Conservation (phyloP, 2,329 filamentous ascomycete genomes). For the Pyricularia sp. region DNA sequence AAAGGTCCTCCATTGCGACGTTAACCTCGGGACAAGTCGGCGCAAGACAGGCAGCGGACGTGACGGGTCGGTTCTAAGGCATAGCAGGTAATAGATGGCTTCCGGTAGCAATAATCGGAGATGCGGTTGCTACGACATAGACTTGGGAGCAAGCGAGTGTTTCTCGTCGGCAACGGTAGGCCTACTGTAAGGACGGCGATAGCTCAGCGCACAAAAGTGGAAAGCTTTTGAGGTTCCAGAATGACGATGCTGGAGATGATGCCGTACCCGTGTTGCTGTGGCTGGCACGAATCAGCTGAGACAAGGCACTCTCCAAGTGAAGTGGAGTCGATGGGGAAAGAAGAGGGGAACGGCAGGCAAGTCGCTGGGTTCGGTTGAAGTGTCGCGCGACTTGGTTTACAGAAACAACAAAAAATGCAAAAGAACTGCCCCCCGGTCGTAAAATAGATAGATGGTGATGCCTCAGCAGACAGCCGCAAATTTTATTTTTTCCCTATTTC, state of each 20-base stretch:
- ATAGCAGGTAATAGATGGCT: slow-evolving; percentile 1
- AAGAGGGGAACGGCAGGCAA: background rate
- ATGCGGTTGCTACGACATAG: background rate
- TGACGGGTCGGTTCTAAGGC: background rate
- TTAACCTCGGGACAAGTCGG: background rate
- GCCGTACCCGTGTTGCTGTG: background rate
- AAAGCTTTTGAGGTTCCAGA: background rate
- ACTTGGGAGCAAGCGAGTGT: background rate
- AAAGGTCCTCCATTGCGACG: slow-evolving; percentile 59
- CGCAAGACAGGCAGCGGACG: slow-evolving; percentile 2
- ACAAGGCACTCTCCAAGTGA: background rate
- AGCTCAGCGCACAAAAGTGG: background rate
- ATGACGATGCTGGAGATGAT: background rate
- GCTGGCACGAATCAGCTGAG: background rate
- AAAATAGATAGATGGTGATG: background rate
- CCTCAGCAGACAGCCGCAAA: background rate
- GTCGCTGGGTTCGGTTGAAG: background rate
- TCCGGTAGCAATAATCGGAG: background rate
- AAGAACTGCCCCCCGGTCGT: background rate
- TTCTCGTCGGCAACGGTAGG: background rate
- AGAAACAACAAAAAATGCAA: background rate
- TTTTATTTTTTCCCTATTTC: background rate
- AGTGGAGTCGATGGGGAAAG: background rate
- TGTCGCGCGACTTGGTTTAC: background rate
- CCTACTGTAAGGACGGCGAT: background rate